A percentile compares a stretch with the other conserved stretches of the same genome.
These are phyloP conservation scores for Aspergillus uvarum DNA, from an alignment of 2,329 filamentous ascomycete species.

Conservation along the genomic window DNA sequence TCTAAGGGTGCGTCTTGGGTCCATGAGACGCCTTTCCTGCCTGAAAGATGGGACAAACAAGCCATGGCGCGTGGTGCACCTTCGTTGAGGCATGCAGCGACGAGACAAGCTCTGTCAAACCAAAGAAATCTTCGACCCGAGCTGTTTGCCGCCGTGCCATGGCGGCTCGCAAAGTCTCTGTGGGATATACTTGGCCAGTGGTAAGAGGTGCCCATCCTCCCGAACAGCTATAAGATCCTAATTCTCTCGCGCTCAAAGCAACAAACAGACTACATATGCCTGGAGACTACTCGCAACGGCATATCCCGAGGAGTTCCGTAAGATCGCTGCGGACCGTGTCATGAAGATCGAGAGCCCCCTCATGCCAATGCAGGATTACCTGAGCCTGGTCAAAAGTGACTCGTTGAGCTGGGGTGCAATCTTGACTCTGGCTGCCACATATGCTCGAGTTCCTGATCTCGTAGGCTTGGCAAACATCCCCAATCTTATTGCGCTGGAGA, in stretches of 20 bases:
- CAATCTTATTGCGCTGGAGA: slow-evolving; percentile 44
- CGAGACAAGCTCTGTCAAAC: slow-evolving; percentile 33
- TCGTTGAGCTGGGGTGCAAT: slow-evolving; percentile 35
- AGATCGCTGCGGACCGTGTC: slow-evolving; percentile 28
- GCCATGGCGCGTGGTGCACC: slow-evolving; percentile 28
- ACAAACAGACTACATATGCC: slow-evolving; percentile 41
- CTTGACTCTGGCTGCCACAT: slow-evolving; percentile 35
- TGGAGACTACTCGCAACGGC: slow-evolving; percentile 44
- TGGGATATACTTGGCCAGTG: slow-evolving; percentile 39
- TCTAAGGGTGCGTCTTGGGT: slow-evolving; percentile 36
- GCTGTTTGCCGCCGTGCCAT: slow-evolving; percentile 41
- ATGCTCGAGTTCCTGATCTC: slow-evolving; percentile 35
- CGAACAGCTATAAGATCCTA: neutral
- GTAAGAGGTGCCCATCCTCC: slow-evolving; percentile 25
- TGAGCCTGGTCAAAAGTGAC: slow-evolving; percentile 34
- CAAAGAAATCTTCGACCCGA: slow-evolving; percentile 37
- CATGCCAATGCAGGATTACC: slow-evolving; percentile 37
- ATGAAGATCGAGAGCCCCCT: slow-evolving; percentile 31
- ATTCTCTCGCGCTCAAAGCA: slow-evolving; percentile 22
- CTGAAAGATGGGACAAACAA: slow-evolving; percentile 21
- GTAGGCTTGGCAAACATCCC: slow-evolving; percentile 39
- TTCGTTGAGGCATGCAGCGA: slow-evolving; percentile 37
- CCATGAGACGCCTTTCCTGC: slow-evolving; percentile 40
- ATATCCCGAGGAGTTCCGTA: slow-evolving; percentile 39
- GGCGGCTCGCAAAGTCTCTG: slow-evolving; percentile 40